phyloP scores from a whole-genome alignment of 108 stramenopile genomes.

The Pseudonitzschia multiseries region DNA sequence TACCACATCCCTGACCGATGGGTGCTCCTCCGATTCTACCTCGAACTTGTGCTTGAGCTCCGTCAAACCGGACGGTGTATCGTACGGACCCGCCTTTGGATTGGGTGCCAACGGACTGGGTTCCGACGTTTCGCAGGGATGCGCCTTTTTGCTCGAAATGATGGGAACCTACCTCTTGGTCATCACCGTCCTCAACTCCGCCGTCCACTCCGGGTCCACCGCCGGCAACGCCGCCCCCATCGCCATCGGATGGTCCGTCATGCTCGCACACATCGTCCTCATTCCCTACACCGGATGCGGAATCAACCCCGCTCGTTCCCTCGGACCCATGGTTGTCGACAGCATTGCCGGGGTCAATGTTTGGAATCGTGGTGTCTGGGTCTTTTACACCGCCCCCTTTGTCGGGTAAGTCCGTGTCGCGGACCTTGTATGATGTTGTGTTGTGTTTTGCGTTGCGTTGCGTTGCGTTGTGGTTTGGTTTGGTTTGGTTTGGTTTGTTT shows the following conservation, averaged over 20 bases:
- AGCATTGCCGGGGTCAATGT: background rate
- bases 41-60: background rate
- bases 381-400: constrained; percentile 29
- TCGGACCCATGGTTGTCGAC: constrained; percentile 15
- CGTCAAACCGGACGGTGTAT: constrained; percentile 21
- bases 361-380: constrained; percentile 21
- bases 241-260: constrained; percentile 47
- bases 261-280: constrained; percentile 44
- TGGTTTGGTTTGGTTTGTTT: too few species aligned
- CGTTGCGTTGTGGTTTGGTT: too few species aligned
- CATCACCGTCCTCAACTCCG: constrained; percentile 29
- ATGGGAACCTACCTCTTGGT: constrained; percentile 37
- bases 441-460: too few species aligned
- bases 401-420: constrained; percentile 31
- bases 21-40: background rate
- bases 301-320: constrained; percentile 62
- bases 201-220: constrained; percentile 13
- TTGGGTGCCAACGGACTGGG: constrained; percentile 18
- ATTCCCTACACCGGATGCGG: constrained; percentile 68
- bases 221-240: constrained; percentile 42
- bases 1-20: background rate
- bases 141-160: constrained; percentile 35
- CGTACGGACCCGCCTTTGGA: constrained; percentile 20
- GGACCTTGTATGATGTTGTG: too few species aligned
- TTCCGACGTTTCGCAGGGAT: background rate